Percentiles rank a stretch among this genome's conserved stretches.
phyloP scores from a whole-genome alignment of 176 grass and related monocot species.

The Guadua angustifolia region DNA sequence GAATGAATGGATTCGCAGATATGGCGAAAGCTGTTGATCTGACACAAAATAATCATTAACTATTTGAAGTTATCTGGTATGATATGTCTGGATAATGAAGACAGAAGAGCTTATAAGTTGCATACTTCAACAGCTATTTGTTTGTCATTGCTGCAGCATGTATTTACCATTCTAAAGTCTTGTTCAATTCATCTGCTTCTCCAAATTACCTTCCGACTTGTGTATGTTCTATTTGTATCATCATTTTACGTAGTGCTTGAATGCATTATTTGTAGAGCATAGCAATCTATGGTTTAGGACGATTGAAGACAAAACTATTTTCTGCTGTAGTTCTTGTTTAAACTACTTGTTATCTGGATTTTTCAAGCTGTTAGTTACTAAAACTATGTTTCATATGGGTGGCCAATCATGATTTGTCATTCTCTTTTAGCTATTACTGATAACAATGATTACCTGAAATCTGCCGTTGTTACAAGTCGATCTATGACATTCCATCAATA shows the following conservation, averaged over 20 bases:
- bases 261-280: not conserved
- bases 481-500: constrained; percentile 90
- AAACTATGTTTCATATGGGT: constrained; percentile 9
- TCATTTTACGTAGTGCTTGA: not conserved
- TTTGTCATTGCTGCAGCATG: not conserved
- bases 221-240: not conserved
- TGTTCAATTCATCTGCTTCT: not conserved
- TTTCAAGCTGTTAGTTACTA: not conserved
- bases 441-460: constrained; percentile 96
- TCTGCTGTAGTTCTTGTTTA: not conserved
- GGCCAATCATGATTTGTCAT: not conserved
- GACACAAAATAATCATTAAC: not conserved
- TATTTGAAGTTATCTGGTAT: not conserved
- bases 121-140: not conserved
- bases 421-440: constrained; percentile 71
- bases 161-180: not conserved
- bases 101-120: not conserved
- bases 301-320: constrained; percentile 12
- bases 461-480: constrained; percentile 87
- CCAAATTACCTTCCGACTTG: not conserved
- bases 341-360: constrained; percentile 12
- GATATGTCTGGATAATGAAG: not conserved
- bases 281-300: not conserved
- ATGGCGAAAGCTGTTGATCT: too few relatives aligned
- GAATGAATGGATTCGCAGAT: too few relatives aligned